Evolutionary conservation across 176 grass and related monocot genomes (phyloP), one percentile per base, ranked within the genome.

Genomic region (Eleusine indica): DNA sequence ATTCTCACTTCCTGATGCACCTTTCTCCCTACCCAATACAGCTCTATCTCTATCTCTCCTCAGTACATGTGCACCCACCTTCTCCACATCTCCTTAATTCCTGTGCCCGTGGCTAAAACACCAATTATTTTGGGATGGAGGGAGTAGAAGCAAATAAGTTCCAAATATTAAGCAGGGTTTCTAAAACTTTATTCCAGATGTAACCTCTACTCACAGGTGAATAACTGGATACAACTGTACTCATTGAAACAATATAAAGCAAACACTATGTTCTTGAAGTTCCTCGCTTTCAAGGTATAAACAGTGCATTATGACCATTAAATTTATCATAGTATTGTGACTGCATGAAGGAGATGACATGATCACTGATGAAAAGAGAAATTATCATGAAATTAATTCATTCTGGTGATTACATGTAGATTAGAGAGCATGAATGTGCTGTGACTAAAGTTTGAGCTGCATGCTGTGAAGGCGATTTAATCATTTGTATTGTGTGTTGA

Each of bases 91-190:
- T 25, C 25, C 25, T 25, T 25, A 25, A 25, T 25, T 25, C 25
- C 25, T 25, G 25, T 25, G 25, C 25, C 25, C 25, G 25, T 25
- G 25, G 25, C 25, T 25, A 25, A 25, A 25, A 25, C 25, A 25
- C 25, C 25, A 25, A 25, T 25, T 25, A 25, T 25, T 25, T 25
- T 25, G 25, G 25, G 25, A 25, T 25, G 25, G 25, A 25, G 25
- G 25, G 25, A 25, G 25, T 25, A 25, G 46, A 70, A 71, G 61
- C 11, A 63, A 53, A 53, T 39, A 19, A 68, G 10, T 37, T 74
- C 51, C 7, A 80, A 80, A 74, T 71, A 35, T 56, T 46, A 39
- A 84, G 28, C 6, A 71, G 35, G 73, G 4, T 62, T 68, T 41
- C 29, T 38, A 73, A 79, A 47, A 62, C 14, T 14, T 15, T 28